Evolutionary conservation across 176 grass and related monocot species (phyloP).

Genomic region (Eragrostis curvula): DNA sequence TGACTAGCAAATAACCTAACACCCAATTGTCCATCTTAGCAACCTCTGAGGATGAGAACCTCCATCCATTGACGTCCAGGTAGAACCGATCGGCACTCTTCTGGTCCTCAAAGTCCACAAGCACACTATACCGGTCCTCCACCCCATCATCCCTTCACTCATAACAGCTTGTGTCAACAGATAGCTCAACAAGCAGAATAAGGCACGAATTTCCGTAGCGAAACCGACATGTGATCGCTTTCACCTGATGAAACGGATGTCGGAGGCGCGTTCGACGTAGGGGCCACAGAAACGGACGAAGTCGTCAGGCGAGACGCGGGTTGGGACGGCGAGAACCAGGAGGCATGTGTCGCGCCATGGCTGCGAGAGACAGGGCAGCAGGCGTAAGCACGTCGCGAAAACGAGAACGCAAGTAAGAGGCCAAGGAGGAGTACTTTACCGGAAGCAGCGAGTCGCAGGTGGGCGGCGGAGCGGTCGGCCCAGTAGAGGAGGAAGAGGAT

Average conservation of each 20-base stretch:
- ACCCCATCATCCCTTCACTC: constrained; percentile 55
- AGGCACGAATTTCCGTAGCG: not conserved
- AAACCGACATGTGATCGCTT: not conserved
- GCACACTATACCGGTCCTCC: constrained; percentile 90
- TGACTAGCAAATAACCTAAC: constrained; percentile 15
- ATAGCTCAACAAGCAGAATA: not conserved
- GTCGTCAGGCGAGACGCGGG: constrained; percentile 73
- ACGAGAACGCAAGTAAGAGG: not conserved
- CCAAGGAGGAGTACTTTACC: constrained; percentile 31
- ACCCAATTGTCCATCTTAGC: constrained; percentile 13
- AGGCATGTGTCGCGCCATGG: constrained; percentile 64
- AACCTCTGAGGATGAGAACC: constrained; percentile 80
- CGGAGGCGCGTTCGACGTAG: constrained; percentile 58
- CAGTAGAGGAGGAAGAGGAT: constrained; percentile 47
- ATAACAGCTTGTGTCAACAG: not conserved
- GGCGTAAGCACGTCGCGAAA: constrained; percentile 4
- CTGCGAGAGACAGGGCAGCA: constrained; percentile 23
- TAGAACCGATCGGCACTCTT: constrained; percentile 78
- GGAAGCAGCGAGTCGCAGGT: constrained; percentile 63
- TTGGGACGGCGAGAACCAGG: constrained; percentile 75
- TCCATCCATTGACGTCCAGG: constrained; percentile 94
- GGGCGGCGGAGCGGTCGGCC: constrained; percentile 12
- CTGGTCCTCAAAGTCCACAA: constrained; percentile 93
- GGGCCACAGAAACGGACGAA: constrained; percentile 83
- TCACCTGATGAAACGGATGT: constrained; percentile 79